A percentile compares a stretch with the other conserved stretches of the same genome.
phyloP scores from a whole-genome alignment of 169 alveolate genomes.

The Nephromyces sp. region DNA sequence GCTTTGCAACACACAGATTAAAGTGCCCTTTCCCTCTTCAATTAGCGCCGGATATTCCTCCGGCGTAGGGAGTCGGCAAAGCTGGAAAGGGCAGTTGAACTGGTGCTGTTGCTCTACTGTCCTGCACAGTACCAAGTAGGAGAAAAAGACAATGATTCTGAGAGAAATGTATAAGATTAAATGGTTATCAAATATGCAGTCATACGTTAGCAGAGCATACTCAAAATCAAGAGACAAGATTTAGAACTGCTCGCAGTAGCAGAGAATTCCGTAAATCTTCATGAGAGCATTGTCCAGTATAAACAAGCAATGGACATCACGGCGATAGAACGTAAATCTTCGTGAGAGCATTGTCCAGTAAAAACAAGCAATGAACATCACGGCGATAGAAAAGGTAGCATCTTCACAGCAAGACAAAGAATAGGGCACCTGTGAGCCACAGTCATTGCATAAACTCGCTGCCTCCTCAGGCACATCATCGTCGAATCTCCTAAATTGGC shows the following conservation, averaged over 20 bases:
- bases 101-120: conserved; percentile 63
- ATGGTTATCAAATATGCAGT: too few relatives aligned
- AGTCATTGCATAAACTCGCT: conserved; percentile 12
- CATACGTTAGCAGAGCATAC: too few relatives aligned
- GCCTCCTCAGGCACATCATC: conserved; percentile 39
- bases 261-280: too few relatives aligned
- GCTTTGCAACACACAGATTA: conserved; percentile 30
- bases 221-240: too few relatives aligned
- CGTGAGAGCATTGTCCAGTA: too few relatives aligned
- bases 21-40: conserved; percentile 33
- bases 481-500: conserved; percentile 48
- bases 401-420: neutral
- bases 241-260: too few relatives aligned
- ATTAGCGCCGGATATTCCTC: conserved; percentile 36
- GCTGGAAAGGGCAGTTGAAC: conserved; percentile 64
- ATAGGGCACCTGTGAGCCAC: conserved; percentile 17
- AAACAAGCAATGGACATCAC: too few relatives aligned
- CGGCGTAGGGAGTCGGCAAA: conserved; percentile 47
- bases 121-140: too few relatives aligned
- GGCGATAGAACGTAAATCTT: too few relatives aligned
- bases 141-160: too few relatives aligned
- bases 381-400: neutral
- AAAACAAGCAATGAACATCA: neutral
- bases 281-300: too few relatives aligned
- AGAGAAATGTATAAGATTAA: too few relatives aligned